Evolutionary conservation across 441 rosid species (phyloP).

Genomic region (Breynia disticha): DNA sequence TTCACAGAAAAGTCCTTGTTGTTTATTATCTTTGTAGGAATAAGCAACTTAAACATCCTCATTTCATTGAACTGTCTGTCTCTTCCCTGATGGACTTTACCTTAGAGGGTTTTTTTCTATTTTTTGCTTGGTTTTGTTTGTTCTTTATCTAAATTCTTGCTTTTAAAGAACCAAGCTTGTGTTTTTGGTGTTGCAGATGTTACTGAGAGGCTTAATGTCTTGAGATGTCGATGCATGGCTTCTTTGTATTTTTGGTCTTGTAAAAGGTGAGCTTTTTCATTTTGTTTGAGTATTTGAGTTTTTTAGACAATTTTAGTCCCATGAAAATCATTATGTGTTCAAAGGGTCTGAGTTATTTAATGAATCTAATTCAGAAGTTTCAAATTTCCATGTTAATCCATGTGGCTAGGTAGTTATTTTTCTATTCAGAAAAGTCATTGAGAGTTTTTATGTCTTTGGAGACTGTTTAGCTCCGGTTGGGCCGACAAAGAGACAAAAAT

Average conservation of each 20-base stretch:
- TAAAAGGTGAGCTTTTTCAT: slow-evolving; percentile 39
- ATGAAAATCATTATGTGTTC: slow-evolving; percentile 77
- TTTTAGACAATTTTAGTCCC: slow-evolving; percentile 13
- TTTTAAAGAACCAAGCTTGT: not conserved
- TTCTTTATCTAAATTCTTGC: not conserved
- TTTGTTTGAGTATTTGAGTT: not conserved
- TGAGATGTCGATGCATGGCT: slow-evolving; percentile 88
- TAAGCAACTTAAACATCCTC: slow-evolving; percentile 95
- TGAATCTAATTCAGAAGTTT: slow-evolving; percentile 42
- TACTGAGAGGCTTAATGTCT: slow-evolving; percentile 55
- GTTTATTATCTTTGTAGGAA: slow-evolving; percentile 86
- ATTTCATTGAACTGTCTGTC: slow-evolving; percentile 75
- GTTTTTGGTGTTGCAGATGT: slow-evolving; percentile 45
- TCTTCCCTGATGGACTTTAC: slow-evolving; percentile 63
- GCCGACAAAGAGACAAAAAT: slow-evolving; percentile 26
- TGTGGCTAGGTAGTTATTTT: slow-evolving; percentile 7
- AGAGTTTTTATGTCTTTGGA: slow-evolving; percentile 35
- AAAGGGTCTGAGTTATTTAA: slow-evolving; percentile 87
- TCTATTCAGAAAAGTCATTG: slow-evolving; percentile 3
- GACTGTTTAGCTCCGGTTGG: slow-evolving; percentile 31
- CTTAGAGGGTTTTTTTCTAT: slow-evolving; percentile 45
- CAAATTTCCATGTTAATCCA: not conserved
- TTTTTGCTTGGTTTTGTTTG: not conserved
- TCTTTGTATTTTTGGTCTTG: slow-evolving; percentile 85
- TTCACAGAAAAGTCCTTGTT: slow-evolving; percentile 72